These are phyloP conservation scores for Phragmites australis DNA, from an alignment of 176 grass and related monocot genomes.

Conservation along the genomic window DNA sequence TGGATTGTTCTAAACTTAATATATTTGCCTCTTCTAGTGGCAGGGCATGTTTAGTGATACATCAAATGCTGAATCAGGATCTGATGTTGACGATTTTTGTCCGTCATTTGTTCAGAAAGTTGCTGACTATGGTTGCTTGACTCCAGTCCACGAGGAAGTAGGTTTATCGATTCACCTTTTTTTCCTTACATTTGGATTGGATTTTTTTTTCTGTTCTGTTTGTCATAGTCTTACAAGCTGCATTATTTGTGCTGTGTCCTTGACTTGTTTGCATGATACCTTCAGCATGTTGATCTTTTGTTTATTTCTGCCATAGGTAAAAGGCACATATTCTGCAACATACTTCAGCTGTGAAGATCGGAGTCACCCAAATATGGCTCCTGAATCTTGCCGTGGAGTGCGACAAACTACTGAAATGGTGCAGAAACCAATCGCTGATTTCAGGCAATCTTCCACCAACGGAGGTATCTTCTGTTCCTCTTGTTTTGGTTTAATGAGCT, in stretches of 20 bases:
- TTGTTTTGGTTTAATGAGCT: not conserved
- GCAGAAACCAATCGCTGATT: slow-evolving; percentile 25
- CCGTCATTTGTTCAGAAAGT: slow-evolving; percentile 39
- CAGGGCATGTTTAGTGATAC: slow-evolving; percentile 58
- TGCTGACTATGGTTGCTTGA: slow-evolving; percentile 52
- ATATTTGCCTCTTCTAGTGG: slow-evolving; percentile 38
- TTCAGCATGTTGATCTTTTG: slow-evolving; percentile 23
- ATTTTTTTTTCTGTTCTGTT: slow-evolving; percentile 1
- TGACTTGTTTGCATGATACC: not conserved
- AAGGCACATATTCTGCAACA: slow-evolving; percentile 56
- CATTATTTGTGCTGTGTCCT: not conserved
- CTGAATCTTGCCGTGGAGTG: slow-evolving; percentile 43
- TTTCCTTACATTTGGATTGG: not conserved
- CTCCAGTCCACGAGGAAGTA: slow-evolving; percentile 76
- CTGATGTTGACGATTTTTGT: slow-evolving; percentile 63
- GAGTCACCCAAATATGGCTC: slow-evolving; percentile 16
- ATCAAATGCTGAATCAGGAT: slow-evolving; percentile 75
- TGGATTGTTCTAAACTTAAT: slow-evolving; percentile 16
- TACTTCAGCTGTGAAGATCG: slow-evolving; percentile 55
- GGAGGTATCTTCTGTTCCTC: slow-evolving; percentile 31
- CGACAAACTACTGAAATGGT: slow-evolving; percentile 33
- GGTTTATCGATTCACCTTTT: slow-evolving; percentile 7
- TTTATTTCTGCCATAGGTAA: slow-evolving; percentile 49
- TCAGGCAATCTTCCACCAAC: slow-evolving; percentile 30
- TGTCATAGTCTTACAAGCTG: not conserved